These are phyloP conservation scores for Rhipidocladum racemiflorum DNA, from an alignment of 176 grass and related monocot species.

Conservation along the genomic window DNA sequence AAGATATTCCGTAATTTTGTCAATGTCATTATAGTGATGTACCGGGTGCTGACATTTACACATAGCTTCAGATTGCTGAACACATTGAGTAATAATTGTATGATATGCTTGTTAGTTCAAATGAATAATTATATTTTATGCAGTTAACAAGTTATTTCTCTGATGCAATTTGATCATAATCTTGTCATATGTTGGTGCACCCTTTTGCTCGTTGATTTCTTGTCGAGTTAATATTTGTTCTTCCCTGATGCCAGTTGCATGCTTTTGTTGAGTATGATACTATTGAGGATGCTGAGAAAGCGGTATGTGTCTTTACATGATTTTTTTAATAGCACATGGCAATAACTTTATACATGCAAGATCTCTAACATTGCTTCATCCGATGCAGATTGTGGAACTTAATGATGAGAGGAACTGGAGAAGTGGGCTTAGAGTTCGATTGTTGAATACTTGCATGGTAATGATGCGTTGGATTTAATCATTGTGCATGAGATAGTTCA, in stretches of 20 bases:
- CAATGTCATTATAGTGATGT: not conserved
- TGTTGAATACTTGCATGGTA: slow-evolving; percentile 85
- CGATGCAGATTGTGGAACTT: slow-evolving; percentile 66
- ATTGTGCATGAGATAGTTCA: slow-evolving; percentile 17
- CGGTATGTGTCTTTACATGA: slow-evolving; percentile 49
- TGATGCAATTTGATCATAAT: not conserved
- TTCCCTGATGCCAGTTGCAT: slow-evolving; percentile 63
- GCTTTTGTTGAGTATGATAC: slow-evolving; percentile 97
- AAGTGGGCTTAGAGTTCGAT: slow-evolving; percentile 83
- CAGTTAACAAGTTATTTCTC: slow-evolving; percentile 11
- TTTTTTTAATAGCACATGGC: not conserved
- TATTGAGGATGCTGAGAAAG: slow-evolving; percentile 83
- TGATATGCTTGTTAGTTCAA: not conserved
- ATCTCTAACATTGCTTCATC: slow-evolving; percentile 23
- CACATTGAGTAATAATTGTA: not conserved
- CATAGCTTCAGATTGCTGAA: slow-evolving; percentile 1
- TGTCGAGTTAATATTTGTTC: slow-evolving; percentile 25
- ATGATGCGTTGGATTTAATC: not conserved
- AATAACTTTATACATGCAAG: not conserved
- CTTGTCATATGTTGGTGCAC: not conserved
- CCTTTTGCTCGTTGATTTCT: not conserved
- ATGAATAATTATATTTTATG: slow-evolving; percentile 12
- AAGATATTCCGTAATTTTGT: not conserved
- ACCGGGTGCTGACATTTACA: not conserved
- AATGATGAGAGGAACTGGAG: slow-evolving; percentile 99